Conservation (phyloP, 495 filamentous ascomycete genomes). For the Xanthoparmelia taractica region DNA sequence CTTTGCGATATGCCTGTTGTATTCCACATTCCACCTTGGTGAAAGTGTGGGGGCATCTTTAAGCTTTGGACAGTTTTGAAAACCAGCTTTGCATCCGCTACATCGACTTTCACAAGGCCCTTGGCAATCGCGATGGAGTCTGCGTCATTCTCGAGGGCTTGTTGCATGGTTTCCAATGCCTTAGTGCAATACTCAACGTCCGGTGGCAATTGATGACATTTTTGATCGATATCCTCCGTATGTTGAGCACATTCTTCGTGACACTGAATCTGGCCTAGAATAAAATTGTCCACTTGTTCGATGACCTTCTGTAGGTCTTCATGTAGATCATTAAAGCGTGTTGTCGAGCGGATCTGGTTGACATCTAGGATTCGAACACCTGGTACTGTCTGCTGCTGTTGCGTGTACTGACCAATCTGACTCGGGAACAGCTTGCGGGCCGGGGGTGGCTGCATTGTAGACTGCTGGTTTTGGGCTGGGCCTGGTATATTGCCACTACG, state of each 20-base stretch:
- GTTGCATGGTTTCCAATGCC: slow-evolving; percentile 66
- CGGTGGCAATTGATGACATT: slow-evolving; percentile 57
- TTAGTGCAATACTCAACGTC: slow-evolving; percentile 68
- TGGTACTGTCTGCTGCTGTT: slow-evolving; percentile 47
- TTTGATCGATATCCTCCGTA: slow-evolving; percentile 47
- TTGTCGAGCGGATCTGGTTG: slow-evolving; percentile 69
- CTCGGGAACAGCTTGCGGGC: slow-evolving; percentile 25
- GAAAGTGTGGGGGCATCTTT: slow-evolving; percentile 67
- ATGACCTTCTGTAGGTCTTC: slow-evolving; percentile 74
- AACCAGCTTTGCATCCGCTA: slow-evolving; percentile 60
- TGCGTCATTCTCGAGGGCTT: slow-evolving; percentile 63
- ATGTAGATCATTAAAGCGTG: slow-evolving; percentile 81
- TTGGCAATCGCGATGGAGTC: slow-evolving; percentile 60
- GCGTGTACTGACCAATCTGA: slow-evolving; percentile 39
- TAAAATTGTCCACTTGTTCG: slow-evolving; percentile 61
- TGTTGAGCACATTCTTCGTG: slow-evolving; percentile 51
- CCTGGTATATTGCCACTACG: slow-evolving; percentile 19
- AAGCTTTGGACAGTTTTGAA: slow-evolving; percentile 72
- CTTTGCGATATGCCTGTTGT: slow-evolving; percentile 25
- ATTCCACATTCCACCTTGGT: slow-evolving; percentile 51
- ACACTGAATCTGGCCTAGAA: slow-evolving; percentile 57
- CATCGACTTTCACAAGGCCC: slow-evolving; percentile 56
- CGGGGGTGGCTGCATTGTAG: slow-evolving; percentile 35
- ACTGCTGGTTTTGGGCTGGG: slow-evolving; percentile 42
- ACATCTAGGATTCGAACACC: slow-evolving; percentile 67